These are phyloP conservation scores for Kwoniella pini DNA, from an alignment of 768 basidiomycete genomes.

Conservation along the genomic window DNA sequence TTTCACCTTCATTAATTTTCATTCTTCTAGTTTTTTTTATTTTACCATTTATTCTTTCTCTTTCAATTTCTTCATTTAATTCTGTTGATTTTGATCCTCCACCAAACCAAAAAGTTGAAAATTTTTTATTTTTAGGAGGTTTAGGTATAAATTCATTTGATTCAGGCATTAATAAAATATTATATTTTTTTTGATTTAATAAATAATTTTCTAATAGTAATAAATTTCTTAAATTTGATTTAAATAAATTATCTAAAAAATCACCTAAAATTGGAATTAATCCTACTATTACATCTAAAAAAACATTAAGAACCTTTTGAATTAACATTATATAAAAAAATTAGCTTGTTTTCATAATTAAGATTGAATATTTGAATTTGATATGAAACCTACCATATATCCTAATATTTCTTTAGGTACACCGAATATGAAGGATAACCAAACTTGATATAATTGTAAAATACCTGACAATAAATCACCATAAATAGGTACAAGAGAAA, in stretches of 20 bases:
- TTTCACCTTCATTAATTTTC: constrained; percentile 43
- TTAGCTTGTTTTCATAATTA: too few relatives aligned
- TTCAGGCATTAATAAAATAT: constrained; percentile 54
- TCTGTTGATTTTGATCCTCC: constrained; percentile 5
- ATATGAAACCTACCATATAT: constrained; percentile 51
- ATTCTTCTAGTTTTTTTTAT: constrained; percentile 46
- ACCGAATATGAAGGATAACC: constrained; percentile 50
- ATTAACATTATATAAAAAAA: not conserved
- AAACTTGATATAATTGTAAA: constrained; percentile 53
- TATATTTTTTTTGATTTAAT: constrained; percentile 35
- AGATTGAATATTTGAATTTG: too few relatives aligned
- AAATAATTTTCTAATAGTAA: constrained; percentile 47
- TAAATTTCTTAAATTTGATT: constrained; percentile 52
- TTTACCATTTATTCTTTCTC: constrained; percentile 31
- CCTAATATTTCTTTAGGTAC: constrained; percentile 35
- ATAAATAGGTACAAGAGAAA: constrained; percentile 52
- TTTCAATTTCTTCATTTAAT: constrained; percentile 32
- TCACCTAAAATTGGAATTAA: constrained; percentile 53
- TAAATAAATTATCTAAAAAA: constrained; percentile 54
- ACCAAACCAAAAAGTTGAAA: constrained; percentile 38
- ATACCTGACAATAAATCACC: constrained; percentile 52
- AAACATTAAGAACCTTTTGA: constrained; percentile 44
- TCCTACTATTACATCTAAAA: constrained; percentile 49
- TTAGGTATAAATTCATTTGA: constrained; percentile 41
- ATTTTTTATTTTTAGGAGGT: constrained; percentile 26